Evolutionary conservation across 2,329 filamentous ascomycete genomes (phyloP).

Genomic region (Pseudogymnoascus sp.): DNA sequence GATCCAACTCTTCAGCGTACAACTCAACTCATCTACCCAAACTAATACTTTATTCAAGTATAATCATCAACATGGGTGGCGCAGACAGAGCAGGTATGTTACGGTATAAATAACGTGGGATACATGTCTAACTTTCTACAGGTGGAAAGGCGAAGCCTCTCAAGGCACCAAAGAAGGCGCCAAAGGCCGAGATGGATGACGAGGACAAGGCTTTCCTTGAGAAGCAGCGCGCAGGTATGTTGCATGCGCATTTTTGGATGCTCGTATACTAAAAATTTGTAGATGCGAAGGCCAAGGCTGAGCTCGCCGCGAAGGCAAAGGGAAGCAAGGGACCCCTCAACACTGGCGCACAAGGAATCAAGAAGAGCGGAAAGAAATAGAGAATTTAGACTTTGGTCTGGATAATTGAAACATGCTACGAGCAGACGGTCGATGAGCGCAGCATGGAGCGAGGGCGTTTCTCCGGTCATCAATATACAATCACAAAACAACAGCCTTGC

Average conservation of each 20-base stretch:
- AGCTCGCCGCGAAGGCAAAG: slow-evolving; percentile 70
- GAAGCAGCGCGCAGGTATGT: slow-evolving; percentile 77
- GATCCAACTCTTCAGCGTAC: slow-evolving; percentile 5
- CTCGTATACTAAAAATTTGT: slow-evolving; percentile 13
- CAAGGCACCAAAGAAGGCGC: slow-evolving; percentile 81
- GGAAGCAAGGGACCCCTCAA: slow-evolving; percentile 79
- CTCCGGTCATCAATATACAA: slow-evolving; percentile 37
- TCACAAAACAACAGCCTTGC: slow-evolving; percentile 45
- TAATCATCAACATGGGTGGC: slow-evolving; percentile 51
- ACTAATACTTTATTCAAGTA: slow-evolving; percentile 8
- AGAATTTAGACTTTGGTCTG: not conserved
- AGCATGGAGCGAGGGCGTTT: slow-evolving; percentile 37
- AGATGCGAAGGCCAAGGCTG: slow-evolving; percentile 83
- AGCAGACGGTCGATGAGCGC: not conserved
- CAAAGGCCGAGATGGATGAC: slow-evolving; percentile 71
- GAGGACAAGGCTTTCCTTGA: slow-evolving; percentile 76
- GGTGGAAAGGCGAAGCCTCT: slow-evolving; percentile 78
- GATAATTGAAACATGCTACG: slow-evolving; percentile 5
- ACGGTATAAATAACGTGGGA: not conserved
- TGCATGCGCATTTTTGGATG: not conserved
- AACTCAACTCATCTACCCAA: slow-evolving; percentile 1
- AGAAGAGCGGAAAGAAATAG: slow-evolving; percentile 97
- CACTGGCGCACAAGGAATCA: slow-evolving; percentile 80
- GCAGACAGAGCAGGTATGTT: slow-evolving; percentile 56
- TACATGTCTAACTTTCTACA: slow-evolving; percentile 31